Percentiles rank a stretch among this genome's conserved stretches.
phyloP scores from a whole-genome alignment of 2,329 filamentous ascomycete genomes.

The Trichoderma sp. region DNA sequence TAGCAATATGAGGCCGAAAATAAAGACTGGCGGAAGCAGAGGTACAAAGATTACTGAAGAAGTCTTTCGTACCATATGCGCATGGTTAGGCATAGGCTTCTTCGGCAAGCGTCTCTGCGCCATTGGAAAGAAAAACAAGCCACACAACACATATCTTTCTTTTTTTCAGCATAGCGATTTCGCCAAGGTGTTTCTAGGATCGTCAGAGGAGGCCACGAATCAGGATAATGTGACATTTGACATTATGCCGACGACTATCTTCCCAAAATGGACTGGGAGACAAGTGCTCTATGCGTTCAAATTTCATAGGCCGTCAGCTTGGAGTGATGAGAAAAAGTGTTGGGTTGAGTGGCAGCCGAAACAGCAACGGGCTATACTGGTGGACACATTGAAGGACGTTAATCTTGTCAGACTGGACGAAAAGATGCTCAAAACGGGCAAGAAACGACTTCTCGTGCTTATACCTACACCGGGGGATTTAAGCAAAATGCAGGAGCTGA shows the following conservation, averaged over 20 bases:
- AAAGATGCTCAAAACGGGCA: background rate
- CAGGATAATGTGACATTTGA: slow-evolving; percentile 3
- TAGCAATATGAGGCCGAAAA: background rate
- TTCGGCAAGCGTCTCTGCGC: background rate
- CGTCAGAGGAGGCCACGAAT: background rate
- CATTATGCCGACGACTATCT: background rate
- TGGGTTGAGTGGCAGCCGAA: slow-evolving; percentile 18
- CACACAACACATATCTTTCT: slow-evolving; percentile 4
- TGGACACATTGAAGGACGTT: background rate
- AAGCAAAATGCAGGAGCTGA: background rate
- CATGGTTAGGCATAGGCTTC: background rate
- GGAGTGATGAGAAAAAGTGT: background rate
- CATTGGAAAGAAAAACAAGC: background rate
- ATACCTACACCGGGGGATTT: background rate
- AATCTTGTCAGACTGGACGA: background rate
- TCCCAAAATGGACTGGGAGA: background rate
- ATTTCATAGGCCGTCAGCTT: background rate
- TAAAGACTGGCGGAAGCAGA: background rate
- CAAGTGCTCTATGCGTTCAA: background rate
- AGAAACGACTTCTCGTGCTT: background rate
- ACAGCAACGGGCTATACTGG: background rate
- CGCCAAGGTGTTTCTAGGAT: slow-evolving; percentile 7
- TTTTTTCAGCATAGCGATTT: background rate
- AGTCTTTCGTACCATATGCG: slow-evolving; percentile 1
- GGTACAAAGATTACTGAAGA: slow-evolving; percentile 10